phyloP scores from a whole-genome alignment of 1,284 basidiomycete species.

The Ceratobasidium sp. region DNA sequence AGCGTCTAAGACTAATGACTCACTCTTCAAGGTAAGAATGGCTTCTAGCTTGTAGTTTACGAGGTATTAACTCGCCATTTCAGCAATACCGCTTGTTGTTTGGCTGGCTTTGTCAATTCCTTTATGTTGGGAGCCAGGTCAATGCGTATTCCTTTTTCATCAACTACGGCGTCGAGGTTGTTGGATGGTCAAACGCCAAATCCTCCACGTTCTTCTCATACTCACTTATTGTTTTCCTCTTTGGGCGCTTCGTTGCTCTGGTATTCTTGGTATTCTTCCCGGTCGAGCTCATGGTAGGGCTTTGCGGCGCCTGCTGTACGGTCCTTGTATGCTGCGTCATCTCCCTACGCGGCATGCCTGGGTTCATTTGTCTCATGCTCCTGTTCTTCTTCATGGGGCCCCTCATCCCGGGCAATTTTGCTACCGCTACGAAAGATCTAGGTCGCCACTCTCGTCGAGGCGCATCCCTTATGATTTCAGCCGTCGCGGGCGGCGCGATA shows the following conservation, averaged over 20 bases:
- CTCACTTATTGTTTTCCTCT: slow-evolving; percentile 54
- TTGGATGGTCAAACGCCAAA: slow-evolving; percentile 53
- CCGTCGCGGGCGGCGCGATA: slow-evolving; percentile 62
- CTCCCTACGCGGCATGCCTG: slow-evolving; percentile 46
- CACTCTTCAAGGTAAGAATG: slow-evolving; percentile 57
- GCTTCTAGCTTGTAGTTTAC: background rate
- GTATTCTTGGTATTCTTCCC: slow-evolving; percentile 57
- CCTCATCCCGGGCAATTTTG: slow-evolving; percentile 59
- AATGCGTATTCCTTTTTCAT: slow-evolving; percentile 63
- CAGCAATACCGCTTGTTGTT: slow-evolving; percentile 47
- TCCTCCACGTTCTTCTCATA: slow-evolving; percentile 61
- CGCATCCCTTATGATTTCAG: slow-evolving; percentile 59
- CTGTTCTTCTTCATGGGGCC: slow-evolving; percentile 63
- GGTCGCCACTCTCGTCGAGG: slow-evolving; percentile 61
- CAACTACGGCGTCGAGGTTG: slow-evolving; percentile 60
- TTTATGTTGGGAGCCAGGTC: slow-evolving; percentile 62
- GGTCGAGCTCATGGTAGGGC: background rate
- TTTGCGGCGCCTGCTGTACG: background rate
- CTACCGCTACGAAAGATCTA: slow-evolving; percentile 59
- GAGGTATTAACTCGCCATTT: background rate
- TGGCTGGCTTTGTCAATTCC: slow-evolving; percentile 60
- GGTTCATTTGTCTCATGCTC: slow-evolving; percentile 61
- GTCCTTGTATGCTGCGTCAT: background rate
- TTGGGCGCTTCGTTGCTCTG: slow-evolving; percentile 56
- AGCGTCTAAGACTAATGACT: slow-evolving; percentile 53